Base-by-base conservation (phyloP, 768 basidiomycete species). In the Pleurotus djamor region DNA sequence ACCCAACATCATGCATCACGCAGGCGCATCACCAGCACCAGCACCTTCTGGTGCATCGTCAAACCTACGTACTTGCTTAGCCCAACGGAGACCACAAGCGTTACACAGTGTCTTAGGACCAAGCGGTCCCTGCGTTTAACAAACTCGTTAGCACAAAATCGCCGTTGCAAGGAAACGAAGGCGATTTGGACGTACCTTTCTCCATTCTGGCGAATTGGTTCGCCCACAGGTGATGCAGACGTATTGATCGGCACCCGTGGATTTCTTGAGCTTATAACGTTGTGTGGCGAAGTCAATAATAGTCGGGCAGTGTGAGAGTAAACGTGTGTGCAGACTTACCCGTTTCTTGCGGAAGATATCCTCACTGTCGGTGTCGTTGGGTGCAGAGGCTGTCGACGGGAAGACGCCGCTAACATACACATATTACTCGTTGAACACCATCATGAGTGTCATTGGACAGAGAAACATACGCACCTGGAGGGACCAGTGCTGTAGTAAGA, bases 51-150 rank as follows among this genome's bases (percentile, higher is more conserved):
- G 50, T 13, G 41, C 16, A 38, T 56, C 54, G 13, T 56, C 54
- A 32, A 74, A 57, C 69, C 70, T 62, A 72, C 74, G 54, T 16
- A 32, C 41, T n/a, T 56, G 54, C 28, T 97, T 96, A 33, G 95
- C 95, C 92, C 94, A 96, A 57, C 95, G 83, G 43, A 98, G 74
- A 28, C 96, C 96, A 64, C 96, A 97, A 2, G 95, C 95, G 72
- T 98, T 97, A 78, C 96, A 98, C 4, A 98, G 75, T n/a, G 96
- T 97, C 76, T 98, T 99, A 1, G 96, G 94, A 37, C 96, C 96
- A 57, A 85, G 80, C 1, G 96, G 96, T 9, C 96, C 96, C 92
- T 92, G 63, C 4, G 33, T 36, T 48, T 14, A 50, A 38, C 32
- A 28, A 28, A 28, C 21, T 28, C 21, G 21, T 28, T 28, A 28